These are phyloP conservation scores for Persicaria tinctoria DNA, from an alignment of 148 eudicot species.

Conservation along the genomic window DNA sequence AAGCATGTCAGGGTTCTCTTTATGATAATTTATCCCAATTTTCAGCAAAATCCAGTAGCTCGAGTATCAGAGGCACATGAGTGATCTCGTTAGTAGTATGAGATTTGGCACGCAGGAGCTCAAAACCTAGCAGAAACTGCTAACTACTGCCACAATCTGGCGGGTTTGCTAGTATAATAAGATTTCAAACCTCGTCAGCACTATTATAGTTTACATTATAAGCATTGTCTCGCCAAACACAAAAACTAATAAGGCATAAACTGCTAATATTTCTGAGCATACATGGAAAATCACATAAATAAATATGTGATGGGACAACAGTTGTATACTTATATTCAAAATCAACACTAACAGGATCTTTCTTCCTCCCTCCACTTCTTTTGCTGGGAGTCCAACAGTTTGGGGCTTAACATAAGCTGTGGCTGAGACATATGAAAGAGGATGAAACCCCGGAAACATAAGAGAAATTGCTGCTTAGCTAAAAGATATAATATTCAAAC, in stretches of 20 bases:
- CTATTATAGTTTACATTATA: no score
- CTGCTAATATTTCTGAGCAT: not conserved
- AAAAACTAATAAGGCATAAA: not conserved
- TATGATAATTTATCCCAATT: not conserved
- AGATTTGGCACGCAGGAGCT: not conserved
- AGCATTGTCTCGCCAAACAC: no score
- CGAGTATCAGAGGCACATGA: not conserved
- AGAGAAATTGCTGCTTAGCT: not conserved
- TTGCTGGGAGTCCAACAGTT: no score
- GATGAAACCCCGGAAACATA: not conserved
- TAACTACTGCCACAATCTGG: not conserved
- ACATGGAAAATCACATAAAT: conserved; percentile 26
- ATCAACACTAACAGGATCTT: not conserved
- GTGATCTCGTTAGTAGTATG: not conserved
- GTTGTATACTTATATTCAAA: not conserved
- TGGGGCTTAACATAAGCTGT: no score
- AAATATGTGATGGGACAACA: conserved; percentile 12
- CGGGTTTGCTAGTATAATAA: no score
- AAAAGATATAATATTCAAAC: not conserved
- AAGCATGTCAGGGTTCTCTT: not conserved
- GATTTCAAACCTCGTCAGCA: no score
- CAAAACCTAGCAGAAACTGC: not conserved
- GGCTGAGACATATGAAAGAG: not conserved
- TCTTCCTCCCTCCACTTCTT: no score
- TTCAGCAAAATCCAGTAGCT: not conserved